Evolutionary conservation across 768 basidiomycete genomes (phyloP).

Genomic region (Pleurotus tuber-regium): DNA sequence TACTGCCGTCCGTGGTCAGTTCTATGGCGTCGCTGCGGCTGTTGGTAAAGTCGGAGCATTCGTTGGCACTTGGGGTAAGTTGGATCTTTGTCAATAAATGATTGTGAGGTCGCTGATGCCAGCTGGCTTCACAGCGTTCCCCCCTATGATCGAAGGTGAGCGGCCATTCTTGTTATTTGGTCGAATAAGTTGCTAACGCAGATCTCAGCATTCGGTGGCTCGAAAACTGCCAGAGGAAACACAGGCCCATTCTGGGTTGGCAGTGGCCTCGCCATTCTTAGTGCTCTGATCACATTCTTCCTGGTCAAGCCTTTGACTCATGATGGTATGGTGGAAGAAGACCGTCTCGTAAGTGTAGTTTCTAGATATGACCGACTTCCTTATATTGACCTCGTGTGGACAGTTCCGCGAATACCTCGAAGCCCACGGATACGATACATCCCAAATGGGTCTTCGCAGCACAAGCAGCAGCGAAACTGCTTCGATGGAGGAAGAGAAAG

Average conservation of each 20-base stretch:
- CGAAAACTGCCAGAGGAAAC: constrained; percentile 50
- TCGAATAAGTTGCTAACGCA: constrained; percentile 4
- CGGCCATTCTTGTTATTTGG: constrained; percentile 7
- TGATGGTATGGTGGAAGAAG: constrained; percentile 81
- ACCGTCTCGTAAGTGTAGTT: constrained; percentile 47
- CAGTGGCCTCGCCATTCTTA: constrained; percentile 79
- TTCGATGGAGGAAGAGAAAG: neutral
- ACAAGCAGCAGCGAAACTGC: constrained; percentile 4
- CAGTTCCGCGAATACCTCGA: constrained; percentile 85
- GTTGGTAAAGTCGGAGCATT: constrained; percentile 85
- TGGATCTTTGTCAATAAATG: neutral
- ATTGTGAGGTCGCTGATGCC: neutral
- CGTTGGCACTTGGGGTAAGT: constrained; percentile 75
- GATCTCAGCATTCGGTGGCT: constrained; percentile 59
- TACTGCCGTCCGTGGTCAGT: constrained; percentile 82
- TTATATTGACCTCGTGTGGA: constrained; percentile 4
- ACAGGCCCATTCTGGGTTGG: constrained; percentile 89
- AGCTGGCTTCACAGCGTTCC: constrained; percentile 47
- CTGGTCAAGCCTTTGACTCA: constrained; percentile 72
- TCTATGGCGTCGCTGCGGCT: constrained; percentile 85
- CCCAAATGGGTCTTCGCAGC: constrained; percentile 58
- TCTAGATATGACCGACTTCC: neutral
- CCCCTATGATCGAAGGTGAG: constrained; percentile 60
- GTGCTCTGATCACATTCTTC: constrained; percentile 69
- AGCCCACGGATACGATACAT: constrained; percentile 75